These are phyloP conservation scores for Xylaria polymorpha DNA, from an alignment of 2,329 filamentous ascomycete species.

Conservation along the genomic window DNA sequence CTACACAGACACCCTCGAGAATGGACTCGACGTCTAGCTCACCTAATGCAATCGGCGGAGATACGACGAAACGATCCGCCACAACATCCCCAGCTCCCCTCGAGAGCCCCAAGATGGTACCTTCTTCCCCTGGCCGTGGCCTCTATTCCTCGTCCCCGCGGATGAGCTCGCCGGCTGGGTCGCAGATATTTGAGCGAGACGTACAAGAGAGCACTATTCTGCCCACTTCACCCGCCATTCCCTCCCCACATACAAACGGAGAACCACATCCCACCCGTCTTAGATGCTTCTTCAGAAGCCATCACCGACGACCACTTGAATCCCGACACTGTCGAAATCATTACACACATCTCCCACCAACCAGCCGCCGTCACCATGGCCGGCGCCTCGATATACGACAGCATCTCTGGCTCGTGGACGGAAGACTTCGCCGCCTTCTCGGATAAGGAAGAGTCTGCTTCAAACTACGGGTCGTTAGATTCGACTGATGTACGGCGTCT, in stretches of 20 bases:
- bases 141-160: slow-evolving; percentile 77
- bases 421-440: slow-evolving; percentile 69
- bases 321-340: slow-evolving; percentile 91
- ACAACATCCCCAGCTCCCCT: slow-evolving; percentile 58
- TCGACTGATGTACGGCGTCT: slow-evolving; percentile 81
- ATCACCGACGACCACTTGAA: slow-evolving; percentile 89
- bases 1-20: slow-evolving; percentile 49
- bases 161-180: slow-evolving; percentile 79
- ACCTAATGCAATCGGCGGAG: slow-evolving; percentile 47
- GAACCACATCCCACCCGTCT: slow-evolving; percentile 89
- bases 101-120: slow-evolving; percentile 60
- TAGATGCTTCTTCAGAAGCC: slow-evolving; percentile 90
- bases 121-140: slow-evolving; percentile 73
- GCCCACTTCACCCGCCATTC: slow-evolving; percentile 85
- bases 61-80: slow-evolving; percentile 53
- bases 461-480: slow-evolving; percentile 83
- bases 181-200: slow-evolving; percentile 91
- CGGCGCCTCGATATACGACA: slow-evolving; percentile 56
- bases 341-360: slow-evolving; percentile 87
- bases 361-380: slow-evolving; percentile 77
- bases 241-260: slow-evolving; percentile 93
- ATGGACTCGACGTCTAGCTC: slow-evolving; percentile 51
- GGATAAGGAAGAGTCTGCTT: slow-evolving; percentile 71
- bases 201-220: slow-evolving; percentile 83
- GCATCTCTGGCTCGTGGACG: slow-evolving; percentile 63